Evolutionary conservation across 1,139 yeast species (phyloP).

Genomic region (Suhomyces yuchorum): DNA sequence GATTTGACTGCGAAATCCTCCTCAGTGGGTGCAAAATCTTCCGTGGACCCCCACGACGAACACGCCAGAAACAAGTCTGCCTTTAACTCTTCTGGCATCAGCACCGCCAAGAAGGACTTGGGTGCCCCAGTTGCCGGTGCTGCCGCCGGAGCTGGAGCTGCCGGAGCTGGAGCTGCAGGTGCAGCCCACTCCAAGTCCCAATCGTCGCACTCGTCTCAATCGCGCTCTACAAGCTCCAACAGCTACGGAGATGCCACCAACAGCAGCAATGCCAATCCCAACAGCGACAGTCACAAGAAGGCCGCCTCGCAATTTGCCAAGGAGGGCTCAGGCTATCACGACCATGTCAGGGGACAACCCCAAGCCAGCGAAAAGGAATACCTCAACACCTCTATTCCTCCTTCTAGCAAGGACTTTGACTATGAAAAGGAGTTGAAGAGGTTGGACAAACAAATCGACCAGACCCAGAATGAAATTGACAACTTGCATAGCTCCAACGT

Average conservation of each 20-base stretch:
- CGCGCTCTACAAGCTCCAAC: background rate
- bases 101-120: conserved; percentile 18
- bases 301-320: conserved; percentile 5
- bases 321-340: conserved; percentile 1
- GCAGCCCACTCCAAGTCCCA: conserved; percentile 1
- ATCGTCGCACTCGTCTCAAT: background rate
- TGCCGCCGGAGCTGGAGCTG: conserved; percentile 17
- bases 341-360: background rate
- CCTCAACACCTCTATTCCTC: conserved; percentile 18
- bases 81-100: conserved; percentile 30
- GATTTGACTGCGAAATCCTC: conserved; percentile 9
- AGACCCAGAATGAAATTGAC: conserved; percentile 31
- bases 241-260: background rate
- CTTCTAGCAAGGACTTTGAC: conserved; percentile 23
- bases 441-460: conserved; percentile 27
- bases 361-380: conserved; percentile 4
- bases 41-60: conserved; percentile 27
- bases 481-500: conserved; percentile 21
- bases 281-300: background rate
- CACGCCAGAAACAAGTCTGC: conserved; percentile 36
- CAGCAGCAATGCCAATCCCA: background rate
- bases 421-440: conserved; percentile 27
- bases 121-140: conserved; percentile 12
- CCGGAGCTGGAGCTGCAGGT: conserved; percentile 11
- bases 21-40: conserved; percentile 3